Evolutionary conservation across 805 yeast genomes (phyloP).

Genomic region (Barnettozyma pratensis): DNA sequence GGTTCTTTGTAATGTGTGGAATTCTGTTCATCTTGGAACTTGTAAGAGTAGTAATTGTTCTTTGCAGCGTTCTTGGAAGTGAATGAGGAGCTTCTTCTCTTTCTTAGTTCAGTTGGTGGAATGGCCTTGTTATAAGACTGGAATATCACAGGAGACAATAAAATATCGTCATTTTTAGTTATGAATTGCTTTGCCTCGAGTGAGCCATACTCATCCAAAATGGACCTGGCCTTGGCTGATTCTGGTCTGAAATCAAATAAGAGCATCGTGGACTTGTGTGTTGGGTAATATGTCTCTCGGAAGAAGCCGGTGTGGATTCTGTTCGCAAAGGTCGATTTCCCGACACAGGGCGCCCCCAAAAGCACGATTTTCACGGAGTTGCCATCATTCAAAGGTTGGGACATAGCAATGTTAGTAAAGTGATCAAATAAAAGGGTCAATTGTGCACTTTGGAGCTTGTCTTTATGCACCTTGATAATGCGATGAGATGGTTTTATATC

Average conservation of each 20-base stretch:
- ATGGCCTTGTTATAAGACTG: constrained; percentile 26
- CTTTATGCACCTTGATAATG: no score
- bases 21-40: constrained; percentile 8
- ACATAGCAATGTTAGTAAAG: no score
- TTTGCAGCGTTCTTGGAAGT: constrained; percentile 8
- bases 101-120: constrained; percentile 2
- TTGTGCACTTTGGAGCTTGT: no score
- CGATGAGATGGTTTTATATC: no score
- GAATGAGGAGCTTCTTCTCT: constrained; percentile 3
- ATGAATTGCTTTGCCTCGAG: constrained; percentile 33
- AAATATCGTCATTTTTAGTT: constrained; percentile 24
- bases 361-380: constrained; percentile 54
- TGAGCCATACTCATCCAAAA: constrained; percentile 44
- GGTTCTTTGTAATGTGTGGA: constrained; percentile 38
- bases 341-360: constrained; percentile 53
- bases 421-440: no score
- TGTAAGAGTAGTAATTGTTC: constrained; percentile 18
- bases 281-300: constrained; percentile 72
- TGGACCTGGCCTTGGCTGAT: constrained; percentile 31
- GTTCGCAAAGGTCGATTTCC: constrained; percentile 55
- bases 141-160: constrained; percentile 35
- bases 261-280: constrained; percentile 54
- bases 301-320: constrained; percentile 42
- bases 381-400: constrained; percentile 6
- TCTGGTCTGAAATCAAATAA: constrained; percentile 50